Conservation (phyloP, 768 basidiomycete genomes). For the Candolleomyces aberdarensis region DNA sequence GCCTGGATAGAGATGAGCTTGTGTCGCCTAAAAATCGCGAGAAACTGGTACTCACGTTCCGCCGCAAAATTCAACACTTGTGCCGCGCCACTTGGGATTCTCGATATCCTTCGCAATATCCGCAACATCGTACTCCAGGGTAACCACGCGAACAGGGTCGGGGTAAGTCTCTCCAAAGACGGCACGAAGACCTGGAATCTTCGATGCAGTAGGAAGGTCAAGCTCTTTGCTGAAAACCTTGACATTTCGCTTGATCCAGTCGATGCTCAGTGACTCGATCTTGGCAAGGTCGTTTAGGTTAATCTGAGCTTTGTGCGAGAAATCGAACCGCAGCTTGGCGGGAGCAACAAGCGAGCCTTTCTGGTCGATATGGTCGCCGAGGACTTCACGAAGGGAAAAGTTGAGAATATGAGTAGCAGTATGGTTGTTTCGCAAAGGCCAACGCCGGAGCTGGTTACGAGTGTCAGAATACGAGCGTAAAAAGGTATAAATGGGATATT, state of each 20-base stretch:
- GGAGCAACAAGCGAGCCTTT: constrained; percentile 97
- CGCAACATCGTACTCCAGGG: constrained; percentile 83
- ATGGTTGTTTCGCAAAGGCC: constrained; percentile 97
- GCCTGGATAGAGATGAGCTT: constrained; percentile 40
- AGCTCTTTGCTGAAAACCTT: constrained; percentile 88
- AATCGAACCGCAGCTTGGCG: constrained; percentile 95
- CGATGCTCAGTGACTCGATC: constrained; percentile 80
- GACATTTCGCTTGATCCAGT: constrained; percentile 90
- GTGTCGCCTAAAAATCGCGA: not conserved
- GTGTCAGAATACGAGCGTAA: constrained; percentile 1
- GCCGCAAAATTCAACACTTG: constrained; percentile 97
- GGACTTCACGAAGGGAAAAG: constrained; percentile 85
- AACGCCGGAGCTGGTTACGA: constrained; percentile 69
- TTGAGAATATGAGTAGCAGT: constrained; percentile 99
- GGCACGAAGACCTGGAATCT: constrained; percentile 91
- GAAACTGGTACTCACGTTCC: constrained; percentile 75
- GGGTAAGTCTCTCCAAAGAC: constrained; percentile 99
- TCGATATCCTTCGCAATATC: constrained; percentile 83
- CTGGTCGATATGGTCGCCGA: constrained; percentile 98
- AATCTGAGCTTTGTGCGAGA: constrained; percentile 92
- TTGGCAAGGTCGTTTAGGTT: constrained; percentile 68
- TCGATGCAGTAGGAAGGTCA: constrained; percentile 68
- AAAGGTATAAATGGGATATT: constrained; percentile 7
- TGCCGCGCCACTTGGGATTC: constrained; percentile 87
- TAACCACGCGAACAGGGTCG: constrained; percentile 94